Base-by-base conservation (phyloP, 148 eudicot species). In the Silene uniflora region DNA sequence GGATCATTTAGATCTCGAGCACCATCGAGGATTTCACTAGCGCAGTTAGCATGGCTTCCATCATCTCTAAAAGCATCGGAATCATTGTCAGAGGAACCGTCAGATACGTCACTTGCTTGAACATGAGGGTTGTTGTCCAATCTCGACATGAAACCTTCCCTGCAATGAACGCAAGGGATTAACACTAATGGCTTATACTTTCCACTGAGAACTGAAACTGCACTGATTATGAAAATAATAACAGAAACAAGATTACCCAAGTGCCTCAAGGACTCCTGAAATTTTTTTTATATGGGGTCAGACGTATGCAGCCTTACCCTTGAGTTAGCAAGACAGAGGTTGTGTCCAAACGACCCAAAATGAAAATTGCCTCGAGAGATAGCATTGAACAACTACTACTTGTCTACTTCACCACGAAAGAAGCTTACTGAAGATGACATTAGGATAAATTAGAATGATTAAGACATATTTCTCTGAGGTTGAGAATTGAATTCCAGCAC, bases 61-160 rank as follows among this genome's bases (percentile, higher is more conserved):
- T 77, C 85, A 62, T 74, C 84, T 72, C 79, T 78, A 24, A 62
- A 77, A 60, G 69, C 39, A 65, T 64, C 59, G n/a, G 79, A 42
- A 70, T 71, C 82, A 74, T 71, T 73, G 60, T 76, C 73, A 44
- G 83, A 85, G 69, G 89, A 84, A 59, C 81, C 73, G 69, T 82
- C 88, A 70, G 87, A 75, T 73, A 71, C 73, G n/a, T 75, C 79
- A 79, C 69, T 77, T 42, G 77, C 77, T 76, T 86, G 83, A 81
- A 81, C 75, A 22, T 77, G 82, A 74, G 62, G 80, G 74, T 73
- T 74, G 61, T 73, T 85, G 63, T 86, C 91, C 80, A 87, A 77
- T 74, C 86, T 88, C 72, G 96, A 88, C 27, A 89, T 86, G 79
- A 95, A 92, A 60, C 91, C 98, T 84, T 87, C 92, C 87, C 98